These are phyloP conservation scores for Sedum album DNA, from an alignment of 164 flowering plant species.

Conservation along the genomic window DNA sequence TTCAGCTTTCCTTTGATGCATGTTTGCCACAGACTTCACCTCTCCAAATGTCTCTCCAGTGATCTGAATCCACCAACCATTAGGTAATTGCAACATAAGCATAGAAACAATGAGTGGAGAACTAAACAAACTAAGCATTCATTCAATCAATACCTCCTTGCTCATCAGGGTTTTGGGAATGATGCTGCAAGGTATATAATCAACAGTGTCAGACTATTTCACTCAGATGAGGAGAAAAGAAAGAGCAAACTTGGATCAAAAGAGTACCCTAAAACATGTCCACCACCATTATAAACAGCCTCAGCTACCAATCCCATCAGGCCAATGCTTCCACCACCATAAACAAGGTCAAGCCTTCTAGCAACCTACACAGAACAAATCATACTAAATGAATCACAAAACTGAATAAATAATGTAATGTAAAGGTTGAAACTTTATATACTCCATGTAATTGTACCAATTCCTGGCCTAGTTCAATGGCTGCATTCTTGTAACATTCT, in stretches of 20 bases:
- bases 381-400: neutral
- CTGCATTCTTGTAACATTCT: constrained; percentile 9
- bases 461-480: constrained; percentile 9
- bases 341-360: constrained; percentile 5
- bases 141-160: constrained; percentile 6
- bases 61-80: neutral
- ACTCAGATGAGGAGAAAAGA: neutral
- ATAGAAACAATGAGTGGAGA: no score
- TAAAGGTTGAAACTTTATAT: neutral
- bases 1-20: constrained; percentile 12
- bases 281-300: constrained; percentile 4
- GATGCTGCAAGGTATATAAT: neutral
- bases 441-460: neutral
- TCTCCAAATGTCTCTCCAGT: constrained; percentile 4
- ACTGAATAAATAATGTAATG: neutral
- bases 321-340: constrained; percentile 11
- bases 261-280: constrained; percentile 8
- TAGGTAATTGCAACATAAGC: neutral
- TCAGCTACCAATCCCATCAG: constrained; percentile 6
- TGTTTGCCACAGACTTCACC: constrained; percentile 9
- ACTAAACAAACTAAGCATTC: neutral
- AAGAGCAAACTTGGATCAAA: neutral
- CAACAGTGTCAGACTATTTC: neutral
- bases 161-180: constrained; percentile 7
- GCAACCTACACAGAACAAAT: neutral